Evolutionary conservation across 805 yeast genomes (phyloP).

Genomic region (Metschnikowia sp.): DNA sequence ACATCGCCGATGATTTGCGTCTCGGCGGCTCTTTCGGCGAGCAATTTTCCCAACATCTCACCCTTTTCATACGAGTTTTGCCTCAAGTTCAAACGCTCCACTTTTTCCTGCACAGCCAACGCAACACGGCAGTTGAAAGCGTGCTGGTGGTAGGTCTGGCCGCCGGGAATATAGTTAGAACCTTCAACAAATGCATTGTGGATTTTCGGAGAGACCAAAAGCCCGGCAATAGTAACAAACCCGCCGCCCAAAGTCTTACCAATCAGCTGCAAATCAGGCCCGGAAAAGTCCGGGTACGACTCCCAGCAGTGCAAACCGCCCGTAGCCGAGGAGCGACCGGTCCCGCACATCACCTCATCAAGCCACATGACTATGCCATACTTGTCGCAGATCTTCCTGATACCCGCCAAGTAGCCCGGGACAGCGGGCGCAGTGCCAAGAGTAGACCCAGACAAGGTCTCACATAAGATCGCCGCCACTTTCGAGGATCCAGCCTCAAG

Average conservation of each 20-base stretch:
- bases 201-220: slow-evolving; percentile 16
- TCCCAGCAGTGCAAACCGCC: slow-evolving; percentile 45
- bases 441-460: slow-evolving; percentile 28
- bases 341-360: slow-evolving; percentile 59
- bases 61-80: slow-evolving; percentile 15
- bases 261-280: slow-evolving; percentile 17
- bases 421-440: slow-evolving; percentile 22
- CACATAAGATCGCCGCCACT: slow-evolving; percentile 25
- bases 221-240: slow-evolving; percentile 16
- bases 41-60: slow-evolving; percentile 5
- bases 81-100: slow-evolving; percentile 14
- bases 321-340: slow-evolving; percentile 47
- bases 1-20: slow-evolving; percentile 47
- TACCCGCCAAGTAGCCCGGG: slow-evolving; percentile 28
- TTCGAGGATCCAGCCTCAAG: slow-evolving; percentile 10
- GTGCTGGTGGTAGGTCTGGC: slow-evolving; percentile 19
- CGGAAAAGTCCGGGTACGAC: slow-evolving; percentile 32
- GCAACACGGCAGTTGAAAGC: slow-evolving; percentile 17
- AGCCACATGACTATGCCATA: slow-evolving; percentile 48
- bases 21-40: slow-evolving; percentile 7
- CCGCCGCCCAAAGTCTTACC: slow-evolving; percentile 19
- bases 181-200: slow-evolving; percentile 13
- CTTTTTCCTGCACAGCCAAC: slow-evolving; percentile 16
- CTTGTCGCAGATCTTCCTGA: slow-evolving; percentile 46
- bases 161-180: slow-evolving; percentile 14